Base-by-base conservation (phyloP, 108 stramenopile species). In the Pseudonitzschia multiseries region DNA sequence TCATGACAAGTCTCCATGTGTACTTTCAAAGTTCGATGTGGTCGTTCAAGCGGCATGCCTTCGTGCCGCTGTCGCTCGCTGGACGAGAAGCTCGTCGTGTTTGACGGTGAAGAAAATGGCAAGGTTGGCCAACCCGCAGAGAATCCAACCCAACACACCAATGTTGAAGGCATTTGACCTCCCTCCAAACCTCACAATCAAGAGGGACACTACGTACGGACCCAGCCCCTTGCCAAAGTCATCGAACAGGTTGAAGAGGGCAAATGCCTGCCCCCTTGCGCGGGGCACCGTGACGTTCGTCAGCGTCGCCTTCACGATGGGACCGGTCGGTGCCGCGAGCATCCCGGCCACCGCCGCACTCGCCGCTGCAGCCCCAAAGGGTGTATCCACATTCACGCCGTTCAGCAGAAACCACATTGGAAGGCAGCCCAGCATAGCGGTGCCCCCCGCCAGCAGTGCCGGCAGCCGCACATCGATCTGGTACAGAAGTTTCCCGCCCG, bases 151-250 rank as follows among this genome's bases (percentile, higher is more conserved):
- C 57, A 65, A 21, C 20, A 88, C 71, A 22, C 89, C 91, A 33
- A 91, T 74, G 71, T 89, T 92, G 73, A 95, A 92, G 9, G 92
- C 92, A 40, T 48, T 61, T 24, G 66, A 62, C 53, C 93, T 71
- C 13, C 86, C 81, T 53, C 88, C 89, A 62, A 88, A 36, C 21
- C 69, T 60, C 24, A 64, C 71, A 66, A 95, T 92, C 71, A 95
- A 60, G 46, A 72, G 42, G 3, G 94, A 85, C 4, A 95, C 85
- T 71, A 95, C 84, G 14, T 84, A 87, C 3, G 95, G 95, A 6
- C 95, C 95, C 4, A 92, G 76, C 2, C 95, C 95, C 65, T 92
- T 81, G 5, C 95, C 95, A 73, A 96, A 82, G 59, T 96, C 95
- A 63, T 96, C 95, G 70, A 89, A 86, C 2, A 87, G 83, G 51